Evolutionary conservation across 2,329 filamentous ascomycete genomes (phyloP).

Genomic region (Aphanocladium album): DNA sequence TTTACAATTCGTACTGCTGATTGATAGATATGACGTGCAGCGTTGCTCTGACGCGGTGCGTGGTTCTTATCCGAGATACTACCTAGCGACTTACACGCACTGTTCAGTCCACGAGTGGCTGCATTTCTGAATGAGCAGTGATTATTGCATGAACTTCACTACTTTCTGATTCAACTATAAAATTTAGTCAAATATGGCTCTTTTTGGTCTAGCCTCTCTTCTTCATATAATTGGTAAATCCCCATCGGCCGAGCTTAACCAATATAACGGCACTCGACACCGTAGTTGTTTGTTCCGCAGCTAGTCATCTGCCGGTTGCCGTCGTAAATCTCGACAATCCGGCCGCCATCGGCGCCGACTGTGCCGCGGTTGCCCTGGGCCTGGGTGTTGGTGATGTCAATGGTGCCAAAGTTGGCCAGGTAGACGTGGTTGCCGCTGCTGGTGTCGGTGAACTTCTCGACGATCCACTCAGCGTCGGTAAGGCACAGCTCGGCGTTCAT

Average conservation of each 20-base stretch:
- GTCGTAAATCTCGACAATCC: constrained; percentile 3
- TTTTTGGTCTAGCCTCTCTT: no score
- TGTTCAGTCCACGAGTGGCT: no score
- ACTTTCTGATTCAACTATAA: no score
- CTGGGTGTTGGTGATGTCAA: constrained; percentile 8
- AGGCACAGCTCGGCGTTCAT: constrained; percentile 33
- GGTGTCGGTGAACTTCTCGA: constrained; percentile 31
- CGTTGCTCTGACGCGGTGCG: no score
- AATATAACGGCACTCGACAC: constrained; percentile 1
- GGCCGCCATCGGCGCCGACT: neutral
- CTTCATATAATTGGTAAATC: neutral
- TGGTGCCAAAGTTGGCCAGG: constrained; percentile 13
- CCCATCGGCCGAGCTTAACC: neutral
- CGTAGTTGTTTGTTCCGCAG: constrained; percentile 1
- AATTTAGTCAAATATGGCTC: no score
- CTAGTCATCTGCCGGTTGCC: neutral
- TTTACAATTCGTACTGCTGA: no score
- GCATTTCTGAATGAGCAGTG: no score
- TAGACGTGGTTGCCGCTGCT: constrained; percentile 18
- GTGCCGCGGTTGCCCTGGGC: constrained; percentile 23
- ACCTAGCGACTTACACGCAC: no score
- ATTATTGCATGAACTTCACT: no score
- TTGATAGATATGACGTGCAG: no score
- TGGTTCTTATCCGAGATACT: no score
- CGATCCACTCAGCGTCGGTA: constrained; percentile 56